Percentiles rank a stretch among this genome's conserved stretches.
These are phyloP conservation scores for Schoenoplectus tabernaemontani DNA, from an alignment of 202 grass and related monocot genomes.

Conservation along the genomic window DNA sequence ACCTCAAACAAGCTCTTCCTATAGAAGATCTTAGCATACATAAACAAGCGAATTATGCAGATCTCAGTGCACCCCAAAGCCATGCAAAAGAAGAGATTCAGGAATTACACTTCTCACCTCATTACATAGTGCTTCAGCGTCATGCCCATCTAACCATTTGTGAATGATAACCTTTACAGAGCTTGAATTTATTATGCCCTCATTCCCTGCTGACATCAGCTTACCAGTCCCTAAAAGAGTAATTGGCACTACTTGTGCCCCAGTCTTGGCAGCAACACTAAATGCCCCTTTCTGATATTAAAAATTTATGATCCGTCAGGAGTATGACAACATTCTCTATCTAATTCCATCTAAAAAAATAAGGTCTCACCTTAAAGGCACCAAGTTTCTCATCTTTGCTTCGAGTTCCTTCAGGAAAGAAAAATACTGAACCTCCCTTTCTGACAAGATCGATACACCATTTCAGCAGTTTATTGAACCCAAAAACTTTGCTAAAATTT, in stretches of 20 bases:
- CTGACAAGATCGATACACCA: conserved; percentile 61
- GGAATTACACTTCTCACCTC: conserved; percentile 65
- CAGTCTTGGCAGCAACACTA: conserved; percentile 77
- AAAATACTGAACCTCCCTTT: conserved; percentile 82
- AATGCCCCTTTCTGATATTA: conserved; percentile 72
- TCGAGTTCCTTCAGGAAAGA: conserved; percentile 94
- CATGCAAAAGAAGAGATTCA: conserved; percentile 52
- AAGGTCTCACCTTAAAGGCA: conserved; percentile 65
- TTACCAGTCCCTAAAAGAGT: conserved; percentile 79
- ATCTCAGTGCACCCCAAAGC: conserved; percentile 55
- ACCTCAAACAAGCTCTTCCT: background rate
- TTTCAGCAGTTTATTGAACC: too few species aligned
- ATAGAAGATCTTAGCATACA: conserved; percentile 1
- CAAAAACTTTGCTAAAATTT: too few species aligned
- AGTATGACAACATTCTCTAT: conserved; percentile 12
- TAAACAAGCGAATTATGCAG: conserved; percentile 21
- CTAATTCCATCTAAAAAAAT: background rate
- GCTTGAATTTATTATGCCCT: conserved; percentile 60
- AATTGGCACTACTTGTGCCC: conserved; percentile 72
- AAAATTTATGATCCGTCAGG: background rate
- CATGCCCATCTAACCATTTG: conserved; percentile 40
- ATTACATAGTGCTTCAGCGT: conserved; percentile 57
- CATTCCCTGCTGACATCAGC: conserved; percentile 86
- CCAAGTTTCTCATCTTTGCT: conserved; percentile 90
- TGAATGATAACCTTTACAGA: conserved; percentile 86